phyloP scores from a whole-genome alignment of 1,284 basidiomycete genomes.

The Meripilus lineatus region DNA sequence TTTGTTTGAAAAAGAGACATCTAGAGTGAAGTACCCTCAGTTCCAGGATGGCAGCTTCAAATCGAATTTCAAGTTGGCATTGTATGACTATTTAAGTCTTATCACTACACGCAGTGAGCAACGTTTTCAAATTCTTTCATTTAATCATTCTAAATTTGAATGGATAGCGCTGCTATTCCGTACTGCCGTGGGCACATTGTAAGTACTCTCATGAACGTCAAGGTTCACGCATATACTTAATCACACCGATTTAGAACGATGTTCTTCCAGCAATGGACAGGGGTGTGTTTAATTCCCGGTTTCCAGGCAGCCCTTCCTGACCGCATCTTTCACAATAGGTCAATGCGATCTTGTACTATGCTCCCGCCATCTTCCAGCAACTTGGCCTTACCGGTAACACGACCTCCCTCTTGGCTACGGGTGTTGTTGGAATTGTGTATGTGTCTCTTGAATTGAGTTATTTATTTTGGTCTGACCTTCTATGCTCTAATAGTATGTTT shows the following conservation, averaged over 20 bases:
- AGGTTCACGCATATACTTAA: not conserved
- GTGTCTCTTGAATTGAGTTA: conserved; percentile 21
- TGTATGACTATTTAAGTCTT: conserved; percentile 53
- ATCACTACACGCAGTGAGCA: conserved; percentile 44
- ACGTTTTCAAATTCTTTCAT: not conserved
- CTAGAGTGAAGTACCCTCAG: conserved; percentile 51
- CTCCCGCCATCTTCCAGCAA: conserved; percentile 56
- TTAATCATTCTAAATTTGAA: not conserved
- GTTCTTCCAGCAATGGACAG: conserved; percentile 74
- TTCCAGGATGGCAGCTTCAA: conserved; percentile 56
- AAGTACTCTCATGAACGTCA: conserved; percentile 16
- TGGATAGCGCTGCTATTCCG: conserved; percentile 49
- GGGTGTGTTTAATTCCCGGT: too few species aligned
- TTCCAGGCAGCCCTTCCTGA: too few species aligned
- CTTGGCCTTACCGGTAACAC: conserved; percentile 59
- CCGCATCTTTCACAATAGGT: too few species aligned
- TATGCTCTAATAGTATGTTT: conserved; percentile 48
- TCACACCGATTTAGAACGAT: conserved; percentile 41
- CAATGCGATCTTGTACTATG: conserved; percentile 69
- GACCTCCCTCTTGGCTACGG: conserved; percentile 68
- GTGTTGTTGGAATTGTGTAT: conserved; percentile 76
- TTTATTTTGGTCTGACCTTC: conserved; percentile 2
- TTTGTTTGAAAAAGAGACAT: conserved; percentile 66
- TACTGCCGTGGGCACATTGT: conserved; percentile 55
- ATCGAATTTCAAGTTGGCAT: conserved; percentile 59